Percentiles rank a stretch among this genome's conserved stretches.
Conservation (phyloP, 192 early-diverging fungal species). For the Umbelopsis ramanniana region DNA sequence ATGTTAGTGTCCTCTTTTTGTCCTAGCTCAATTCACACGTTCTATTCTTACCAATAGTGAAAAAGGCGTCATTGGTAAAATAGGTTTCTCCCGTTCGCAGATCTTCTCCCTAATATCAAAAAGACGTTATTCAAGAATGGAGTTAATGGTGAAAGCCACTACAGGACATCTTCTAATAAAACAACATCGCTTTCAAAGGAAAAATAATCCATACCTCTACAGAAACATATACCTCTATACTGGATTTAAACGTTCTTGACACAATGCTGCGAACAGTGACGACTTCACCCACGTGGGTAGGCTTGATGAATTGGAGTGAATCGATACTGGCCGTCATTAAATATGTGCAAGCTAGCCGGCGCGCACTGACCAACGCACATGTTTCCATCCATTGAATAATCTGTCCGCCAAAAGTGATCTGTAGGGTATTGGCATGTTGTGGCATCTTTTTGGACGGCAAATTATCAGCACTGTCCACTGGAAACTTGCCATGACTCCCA, state of each 20-base stretch:
- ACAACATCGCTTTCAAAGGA: not conserved
- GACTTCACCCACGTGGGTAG: constrained; percentile 57
- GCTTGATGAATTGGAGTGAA: constrained; percentile 57
- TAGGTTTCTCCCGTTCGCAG: constrained; percentile 55
- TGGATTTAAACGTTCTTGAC: constrained; percentile 56
- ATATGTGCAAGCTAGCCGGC: constrained; percentile 53
- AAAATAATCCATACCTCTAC: constrained; percentile 42
- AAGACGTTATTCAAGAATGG: no score
- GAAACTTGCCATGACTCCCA: not conserved
- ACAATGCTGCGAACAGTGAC: constrained; percentile 60
- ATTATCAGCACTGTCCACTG: not conserved
- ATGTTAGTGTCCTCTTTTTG: not conserved
- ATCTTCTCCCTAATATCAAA: constrained; percentile 42
- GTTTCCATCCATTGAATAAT: constrained; percentile 78
- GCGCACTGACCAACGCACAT: constrained; percentile 62
- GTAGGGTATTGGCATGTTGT: constrained; percentile 69
- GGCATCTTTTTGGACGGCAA: constrained; percentile 43
- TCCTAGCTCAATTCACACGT: not conserved
- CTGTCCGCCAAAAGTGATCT: constrained; percentile 74
- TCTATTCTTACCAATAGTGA: constrained; percentile 50
- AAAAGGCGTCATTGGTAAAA: constrained; percentile 65
- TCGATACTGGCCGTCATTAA: constrained; percentile 68
- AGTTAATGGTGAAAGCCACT: not conserved
- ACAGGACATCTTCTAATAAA: not conserved
- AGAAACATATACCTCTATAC: constrained; percentile 60